A percentile compares a stretch with the other conserved stretches of the same genome.
Evolutionary conservation across 2,329 filamentous ascomycete genomes (phyloP).

Genomic region (Leptosphaerulina australis): DNA sequence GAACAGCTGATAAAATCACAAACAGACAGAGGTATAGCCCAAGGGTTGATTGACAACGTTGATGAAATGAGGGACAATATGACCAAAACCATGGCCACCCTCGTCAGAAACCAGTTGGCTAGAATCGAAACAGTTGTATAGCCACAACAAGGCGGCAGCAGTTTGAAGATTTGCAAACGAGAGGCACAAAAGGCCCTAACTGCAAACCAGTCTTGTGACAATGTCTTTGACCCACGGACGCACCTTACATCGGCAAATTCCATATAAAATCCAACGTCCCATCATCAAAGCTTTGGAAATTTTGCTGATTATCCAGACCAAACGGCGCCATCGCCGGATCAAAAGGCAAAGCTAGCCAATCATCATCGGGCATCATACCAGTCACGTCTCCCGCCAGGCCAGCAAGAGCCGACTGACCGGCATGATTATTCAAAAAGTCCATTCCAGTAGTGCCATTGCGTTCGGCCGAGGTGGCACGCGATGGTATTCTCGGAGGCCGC

Average conservation of each 20-base stretch:
- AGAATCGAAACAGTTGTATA: too few species aligned
- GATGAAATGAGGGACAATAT: too few species aligned
- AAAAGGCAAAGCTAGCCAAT: constrained; percentile 49
- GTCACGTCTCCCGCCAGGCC: constrained; percentile 44
- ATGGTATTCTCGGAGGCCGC: constrained; percentile 43
- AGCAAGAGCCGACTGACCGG: constrained; percentile 44
- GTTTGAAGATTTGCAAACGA: too few species aligned
- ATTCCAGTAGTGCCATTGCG: constrained; percentile 42
- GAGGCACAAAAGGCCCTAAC: too few species aligned
- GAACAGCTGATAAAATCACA: too few species aligned
- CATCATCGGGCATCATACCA: constrained; percentile 46
- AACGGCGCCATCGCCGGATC: constrained; percentile 50
- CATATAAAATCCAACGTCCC: constrained; percentile 50
- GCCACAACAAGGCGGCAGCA: too few species aligned
- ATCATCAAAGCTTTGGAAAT: constrained; percentile 48
- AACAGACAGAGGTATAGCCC: too few species aligned
- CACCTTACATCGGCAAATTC: constrained; percentile 44
- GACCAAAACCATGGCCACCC: too few species aligned
- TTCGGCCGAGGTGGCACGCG: constrained; percentile 38
- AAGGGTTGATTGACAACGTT: too few species aligned
- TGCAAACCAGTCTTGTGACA: too few species aligned
- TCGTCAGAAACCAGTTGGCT: too few species aligned
- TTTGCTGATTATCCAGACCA: constrained; percentile 42
- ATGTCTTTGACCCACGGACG: background rate
- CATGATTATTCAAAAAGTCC: constrained; percentile 47